A percentile compares a stretch with the other conserved stretches of the same genome.
These are phyloP conservation scores for Diplotaxis tenuifolia DNA, from an alignment of 345 rosid genomes.

Conservation along the genomic window DNA sequence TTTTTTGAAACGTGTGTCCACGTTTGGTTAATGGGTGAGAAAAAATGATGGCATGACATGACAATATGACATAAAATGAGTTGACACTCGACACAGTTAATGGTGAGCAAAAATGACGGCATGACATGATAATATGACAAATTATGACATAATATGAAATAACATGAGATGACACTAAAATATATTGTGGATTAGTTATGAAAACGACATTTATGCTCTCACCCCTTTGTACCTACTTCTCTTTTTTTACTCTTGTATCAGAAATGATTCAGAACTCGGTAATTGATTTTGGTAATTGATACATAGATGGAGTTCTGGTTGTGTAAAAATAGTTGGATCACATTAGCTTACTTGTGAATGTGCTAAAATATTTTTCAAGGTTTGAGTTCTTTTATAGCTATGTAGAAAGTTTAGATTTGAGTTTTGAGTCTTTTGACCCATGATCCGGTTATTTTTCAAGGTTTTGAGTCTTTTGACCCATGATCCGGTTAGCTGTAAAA, in stretches of 20 bases:
- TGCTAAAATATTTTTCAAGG: too few species aligned
- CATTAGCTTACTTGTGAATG: too few species aligned
- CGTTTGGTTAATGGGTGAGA: slow-evolving; percentile 21
- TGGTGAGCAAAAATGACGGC: slow-evolving; percentile 22
- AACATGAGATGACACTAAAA: slow-evolving; percentile 14
- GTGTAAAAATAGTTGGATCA: not conserved
- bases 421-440: too few species aligned
- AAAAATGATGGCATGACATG: slow-evolving; percentile 22
- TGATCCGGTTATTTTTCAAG: too few species aligned
- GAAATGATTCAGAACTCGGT: too few species aligned
- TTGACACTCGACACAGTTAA: slow-evolving; percentile 6
- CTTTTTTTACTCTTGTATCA: not conserved
- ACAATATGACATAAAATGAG: slow-evolving; percentile 19
- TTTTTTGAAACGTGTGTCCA: too few species aligned
- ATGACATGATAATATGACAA: slow-evolving; percentile 10
- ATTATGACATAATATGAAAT: too few species aligned
- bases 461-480: too few species aligned
- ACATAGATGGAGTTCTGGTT: not conserved
- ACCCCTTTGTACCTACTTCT: not conserved
- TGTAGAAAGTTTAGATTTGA: too few species aligned
- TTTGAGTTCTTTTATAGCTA: too few species aligned
- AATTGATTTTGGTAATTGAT: not conserved
- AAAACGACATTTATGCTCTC: not conserved
- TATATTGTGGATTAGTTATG: not conserved
- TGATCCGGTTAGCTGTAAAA: too few species aligned